Conservation (phyloP, 768 basidiomycete genomes). For the Leccinum variicolor region DNA sequence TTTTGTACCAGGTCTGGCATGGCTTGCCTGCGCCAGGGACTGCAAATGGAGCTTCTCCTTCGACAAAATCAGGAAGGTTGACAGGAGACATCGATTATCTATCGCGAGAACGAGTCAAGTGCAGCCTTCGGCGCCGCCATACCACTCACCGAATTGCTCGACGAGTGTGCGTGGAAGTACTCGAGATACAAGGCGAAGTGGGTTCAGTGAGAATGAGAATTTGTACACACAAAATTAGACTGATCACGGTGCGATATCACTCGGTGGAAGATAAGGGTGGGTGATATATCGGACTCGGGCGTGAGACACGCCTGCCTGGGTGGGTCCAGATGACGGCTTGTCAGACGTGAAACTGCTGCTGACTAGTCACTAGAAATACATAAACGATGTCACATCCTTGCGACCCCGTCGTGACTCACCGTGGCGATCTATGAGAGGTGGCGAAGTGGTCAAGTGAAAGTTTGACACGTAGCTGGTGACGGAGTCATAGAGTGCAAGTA, state of each 20-base stretch:
- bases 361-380: no score
- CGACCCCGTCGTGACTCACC: no score
- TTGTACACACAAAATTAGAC: not conserved
- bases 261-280: no score
- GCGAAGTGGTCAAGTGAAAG: no score
- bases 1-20: constrained; percentile 50
- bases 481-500: no score
- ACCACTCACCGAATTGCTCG: not conserved
- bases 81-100: constrained; percentile 24
- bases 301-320: no score
- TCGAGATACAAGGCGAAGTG: not conserved
- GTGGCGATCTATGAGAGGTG: no score
- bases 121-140: not conserved
- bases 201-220: not conserved
- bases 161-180: not conserved
- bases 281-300: no score
- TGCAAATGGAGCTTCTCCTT: constrained; percentile 29
- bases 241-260: not conserved
- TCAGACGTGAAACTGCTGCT: no score
- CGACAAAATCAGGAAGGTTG: constrained; percentile 23
- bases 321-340: no score
- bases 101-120: not conserved
- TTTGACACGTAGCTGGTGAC: no score
- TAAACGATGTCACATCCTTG: no score
- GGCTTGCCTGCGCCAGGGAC: constrained; percentile 29